phyloP scores from a whole-genome alignment of 768 basidiomycete species.

The Saitozyma sp. region DNA sequence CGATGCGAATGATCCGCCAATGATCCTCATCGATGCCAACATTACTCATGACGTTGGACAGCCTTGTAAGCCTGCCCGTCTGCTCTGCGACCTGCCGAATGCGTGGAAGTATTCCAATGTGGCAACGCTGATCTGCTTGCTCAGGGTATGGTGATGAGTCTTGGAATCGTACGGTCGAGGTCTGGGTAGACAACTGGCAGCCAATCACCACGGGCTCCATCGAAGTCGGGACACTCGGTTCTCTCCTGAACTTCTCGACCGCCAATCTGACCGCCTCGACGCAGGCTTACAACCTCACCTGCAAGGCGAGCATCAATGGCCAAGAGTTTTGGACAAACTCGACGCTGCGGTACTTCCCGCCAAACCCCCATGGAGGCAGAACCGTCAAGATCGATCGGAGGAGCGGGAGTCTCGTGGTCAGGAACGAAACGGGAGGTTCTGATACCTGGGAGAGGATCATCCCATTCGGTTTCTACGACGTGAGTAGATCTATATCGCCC shows the following conservation, averaged over 20 bases:
- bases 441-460: slow-evolving; percentile 56
- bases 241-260: slow-evolving; percentile 5
- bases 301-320: slow-evolving; percentile 7
- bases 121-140: neutral
- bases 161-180: neutral
- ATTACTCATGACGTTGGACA: slow-evolving; percentile 21
- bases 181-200: neutral
- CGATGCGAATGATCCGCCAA: slow-evolving; percentile 21
- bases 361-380: slow-evolving; percentile 37
- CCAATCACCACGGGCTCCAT: neutral
- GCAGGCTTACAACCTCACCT: slow-evolving; percentile 12
- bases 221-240: slow-evolving; percentile 8
- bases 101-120: neutral
- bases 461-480: slow-evolving; percentile 64
- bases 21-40: slow-evolving; percentile 20
- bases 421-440: neutral
- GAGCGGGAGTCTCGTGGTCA: slow-evolving; percentile 37
- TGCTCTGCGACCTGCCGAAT: too few relatives aligned
- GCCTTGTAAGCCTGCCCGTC: slow-evolving; percentile 10
- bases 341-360: slow-evolving; percentile 50
- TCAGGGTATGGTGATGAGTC: neutral
- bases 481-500: slow-evolving; percentile 58
- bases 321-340: slow-evolving; percentile 59
- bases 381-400: slow-evolving; percentile 47
- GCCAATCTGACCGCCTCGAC: neutral